Evolutionary conservation across 768 basidiomycete genomes (phyloP), one percentile per base, ranked within the genome.

Genomic region (Boletus sp.): DNA sequence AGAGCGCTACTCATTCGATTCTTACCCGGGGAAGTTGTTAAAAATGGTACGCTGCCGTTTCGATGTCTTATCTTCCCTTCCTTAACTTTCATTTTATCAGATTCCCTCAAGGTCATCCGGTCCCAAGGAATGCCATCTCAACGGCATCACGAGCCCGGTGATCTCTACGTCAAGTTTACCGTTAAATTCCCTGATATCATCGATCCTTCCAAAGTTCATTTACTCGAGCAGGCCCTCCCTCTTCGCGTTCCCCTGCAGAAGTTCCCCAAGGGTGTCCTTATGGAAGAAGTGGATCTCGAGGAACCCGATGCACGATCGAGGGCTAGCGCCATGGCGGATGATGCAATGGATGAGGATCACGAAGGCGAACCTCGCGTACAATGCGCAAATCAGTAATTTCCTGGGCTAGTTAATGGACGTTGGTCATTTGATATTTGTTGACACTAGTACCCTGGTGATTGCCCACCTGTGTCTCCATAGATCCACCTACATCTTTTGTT

Each of bases 111-210:
- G 76, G 87, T 95, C 62, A 89, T 99, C 64, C 83, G 83, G 48
- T 92, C 90, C 5, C 95, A 98, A 76, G 97, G 97, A 59, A 99
- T 99, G 97, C 97, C 96, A 12, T 98, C 97, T 50, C 91, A 91
- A 73, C 87, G 97, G 58, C 96, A 98, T 75, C 97, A 98, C 76
- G 94, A 99, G 70, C 83, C 87, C 40, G 97, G 97, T 39, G 94
- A 98, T 74, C 82, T 99, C 58, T 94, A 84, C 71, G 81, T 99
- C 73, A 90, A 87, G 69, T 76, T 98, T 64, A 79, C 80, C 60
- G 91, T 99, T 68, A 84, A 80, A 56, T 99, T 98, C 85, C 97
- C 97, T 37, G 91, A 94, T 32, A 68, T 74, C 54, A 83, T 99
- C 71, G 82, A 89, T 57, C 77, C 84, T 33, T 76, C 79, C 33